Evolutionary conservation across 2,329 filamentous ascomycete species (phyloP), one percentile per base, ranked within the genome.

Genomic region (Hymenoscyphus occultus): DNA sequence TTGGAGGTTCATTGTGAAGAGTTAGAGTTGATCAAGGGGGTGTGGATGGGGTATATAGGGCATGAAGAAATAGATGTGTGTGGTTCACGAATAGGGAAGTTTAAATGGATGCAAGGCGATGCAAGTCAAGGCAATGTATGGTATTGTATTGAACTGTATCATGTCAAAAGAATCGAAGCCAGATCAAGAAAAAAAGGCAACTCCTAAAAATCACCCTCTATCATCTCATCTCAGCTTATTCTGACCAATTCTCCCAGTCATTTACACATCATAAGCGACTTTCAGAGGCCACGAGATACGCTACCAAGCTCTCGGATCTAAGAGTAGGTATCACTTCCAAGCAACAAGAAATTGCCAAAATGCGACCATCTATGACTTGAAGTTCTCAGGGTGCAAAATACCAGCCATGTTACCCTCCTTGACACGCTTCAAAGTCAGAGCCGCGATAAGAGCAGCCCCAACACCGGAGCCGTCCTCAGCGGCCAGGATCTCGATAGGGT

Each of bases 381-480:
- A 89, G 75, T 88, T 86, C 76, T 89, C 86, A 1, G 84, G 85
- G 75, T 88, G 84, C 73, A 88, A 77, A 68, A 90, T 86, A 74
- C 87, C 87, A 14, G 85, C 82, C 76, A 87, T 68, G 73, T 88
- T 89, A 62, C 87, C 87, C 60, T 82, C 81, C 75, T 85, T 80
- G 67, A 88, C 85, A 62, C 87, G 79, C 82, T 89, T 85, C 69
- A 89, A 77, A 14, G 87, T 90, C 75, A 90, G 75, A 13, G 87
- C 87, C 7, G 95, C 95, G 81, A 99, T 98, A 67, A 99, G 81
- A 4, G 95, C 95, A 56, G 94, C 95, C 71, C 94, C 94, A n/a
- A 98, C 95, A 85, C 94, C 95, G 70, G 90, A 94, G 70, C 95
- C 95, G 77, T 99, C 95, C 80, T 99, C 95, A 67, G 95, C 93